These are phyloP conservation scores for Neostapfia colusana DNA, from an alignment of 176 grass and related monocot genomes.

Conservation along the genomic window DNA sequence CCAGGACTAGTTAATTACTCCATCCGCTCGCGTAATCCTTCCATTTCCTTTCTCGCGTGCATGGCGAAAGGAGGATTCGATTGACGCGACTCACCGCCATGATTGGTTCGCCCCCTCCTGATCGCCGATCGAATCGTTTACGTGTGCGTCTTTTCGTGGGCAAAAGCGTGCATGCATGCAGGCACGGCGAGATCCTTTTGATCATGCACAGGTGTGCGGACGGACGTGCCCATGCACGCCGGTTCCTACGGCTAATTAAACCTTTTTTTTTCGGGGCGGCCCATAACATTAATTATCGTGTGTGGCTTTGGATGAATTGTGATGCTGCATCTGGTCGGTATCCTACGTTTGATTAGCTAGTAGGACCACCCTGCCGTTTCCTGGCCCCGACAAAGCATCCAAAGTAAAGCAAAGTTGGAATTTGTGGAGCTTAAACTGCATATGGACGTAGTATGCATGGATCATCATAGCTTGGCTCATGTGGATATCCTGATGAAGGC, in stretches of 20 bases:
- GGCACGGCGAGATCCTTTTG: constrained; percentile 38
- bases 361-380: constrained; percentile 15
- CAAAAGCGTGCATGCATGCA: constrained; percentile 48
- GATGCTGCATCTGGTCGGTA: constrained; percentile 29
- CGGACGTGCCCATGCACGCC: constrained; percentile 9
- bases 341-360: constrained; percentile 34
- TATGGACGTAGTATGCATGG: constrained; percentile 8
- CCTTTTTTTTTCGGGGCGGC: neutral
- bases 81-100: constrained; percentile 8
- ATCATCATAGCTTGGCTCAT: constrained; percentile 30
- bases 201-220: constrained; percentile 43
- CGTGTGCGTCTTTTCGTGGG: constrained; percentile 50
- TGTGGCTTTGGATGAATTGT: constrained; percentile 6
- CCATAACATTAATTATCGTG: constrained; percentile 47
- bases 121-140: constrained; percentile 21
- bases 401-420: constrained; percentile 40
- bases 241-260: constrained; percentile 14
- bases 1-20: constrained; percentile 23
- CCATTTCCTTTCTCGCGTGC: constrained; percentile 40
- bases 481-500: constrained; percentile 6
- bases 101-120: constrained; percentile 18
- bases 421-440: constrained; percentile 43
- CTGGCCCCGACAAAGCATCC: constrained; percentile 44
- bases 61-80: constrained; percentile 9
- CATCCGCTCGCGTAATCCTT: neutral